Evolutionary conservation across 352 stramenopile genomes (phyloP).

Genomic region (Pythium diclinum): DNA sequence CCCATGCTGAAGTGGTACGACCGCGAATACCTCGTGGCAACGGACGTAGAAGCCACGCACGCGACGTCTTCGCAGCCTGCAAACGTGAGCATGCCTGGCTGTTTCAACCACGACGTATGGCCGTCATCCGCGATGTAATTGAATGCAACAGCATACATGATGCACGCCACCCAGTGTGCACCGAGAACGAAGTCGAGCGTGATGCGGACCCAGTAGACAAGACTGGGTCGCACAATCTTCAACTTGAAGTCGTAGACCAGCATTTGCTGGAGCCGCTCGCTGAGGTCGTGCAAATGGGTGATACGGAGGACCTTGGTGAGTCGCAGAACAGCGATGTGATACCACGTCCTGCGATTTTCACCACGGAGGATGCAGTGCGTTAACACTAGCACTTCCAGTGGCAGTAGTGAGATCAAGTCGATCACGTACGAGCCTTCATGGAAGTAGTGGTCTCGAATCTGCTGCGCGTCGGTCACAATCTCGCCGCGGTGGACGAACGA

Average conservation of each 20-base stretch:
- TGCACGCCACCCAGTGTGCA: slow-evolving; percentile 28
- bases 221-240: slow-evolving; percentile 9
- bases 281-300: slow-evolving; percentile 44
- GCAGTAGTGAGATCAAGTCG: slow-evolving; percentile 33
- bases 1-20: slow-evolving; percentile 72
- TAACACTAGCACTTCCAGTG: slow-evolving; percentile 29
- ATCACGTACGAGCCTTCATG: slow-evolving; percentile 30
- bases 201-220: slow-evolving; percentile 40
- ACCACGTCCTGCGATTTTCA: slow-evolving; percentile 27
- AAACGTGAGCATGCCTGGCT: slow-evolving; percentile 49
- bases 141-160: slow-evolving; percentile 24
- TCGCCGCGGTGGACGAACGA: slow-evolving; percentile 35
- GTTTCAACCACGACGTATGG: slow-evolving; percentile 24
- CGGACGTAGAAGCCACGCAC: slow-evolving; percentile 34
- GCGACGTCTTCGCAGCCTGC: slow-evolving; percentile 26
- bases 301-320: slow-evolving; percentile 52
- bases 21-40: slow-evolving; percentile 44
- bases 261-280: slow-evolving; percentile 42
- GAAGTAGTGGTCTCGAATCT: slow-evolving; percentile 33
- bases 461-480: slow-evolving; percentile 26
- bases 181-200: slow-evolving; percentile 30
- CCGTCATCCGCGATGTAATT: not conserved
- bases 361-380: slow-evolving; percentile 1
- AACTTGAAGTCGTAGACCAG: slow-evolving; percentile 55
- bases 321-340: slow-evolving; percentile 40